Percentiles rank a stretch among this genome's conserved stretches.
phyloP scores from a whole-genome alignment of 2,329 filamentous ascomycete species.

The Botrytis porri region DNA sequence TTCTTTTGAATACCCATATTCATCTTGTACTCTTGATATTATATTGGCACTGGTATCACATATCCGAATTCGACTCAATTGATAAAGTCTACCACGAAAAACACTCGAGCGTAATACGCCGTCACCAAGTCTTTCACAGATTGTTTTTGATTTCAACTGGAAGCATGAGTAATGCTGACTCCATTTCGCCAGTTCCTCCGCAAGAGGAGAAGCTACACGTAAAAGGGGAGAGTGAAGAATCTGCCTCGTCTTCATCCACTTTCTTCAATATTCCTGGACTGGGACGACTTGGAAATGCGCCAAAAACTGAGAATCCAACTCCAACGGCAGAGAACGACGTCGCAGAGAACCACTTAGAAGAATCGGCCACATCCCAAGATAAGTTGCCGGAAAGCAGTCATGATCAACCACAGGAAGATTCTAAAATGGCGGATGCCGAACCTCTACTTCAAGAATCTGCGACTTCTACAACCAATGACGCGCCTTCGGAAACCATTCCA shows the following conservation, averaged over 20 bases:
- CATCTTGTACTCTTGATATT: background rate
- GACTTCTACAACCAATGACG: background rate
- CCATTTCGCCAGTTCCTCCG: background rate
- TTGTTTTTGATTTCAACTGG: background rate
- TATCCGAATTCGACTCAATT: background rate
- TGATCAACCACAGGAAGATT: background rate
- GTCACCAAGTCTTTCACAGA: background rate
- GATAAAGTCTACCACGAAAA: background rate
- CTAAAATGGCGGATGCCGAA: slow-evolving; percentile 4
- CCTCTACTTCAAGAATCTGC: slow-evolving; percentile 6
- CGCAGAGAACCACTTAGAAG: background rate
- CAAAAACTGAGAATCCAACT: slow-evolving; percentile 4
- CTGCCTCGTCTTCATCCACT: background rate
- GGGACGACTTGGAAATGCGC: slow-evolving; percentile 20
- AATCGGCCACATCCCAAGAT: background rate
- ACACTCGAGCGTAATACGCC: background rate
- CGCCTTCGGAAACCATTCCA: background rate
- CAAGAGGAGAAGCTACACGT: background rate
- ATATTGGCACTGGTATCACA: background rate
- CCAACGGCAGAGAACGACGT: background rate
- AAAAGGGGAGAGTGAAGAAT: background rate
- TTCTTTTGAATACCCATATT: background rate
- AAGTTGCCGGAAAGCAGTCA: background rate
- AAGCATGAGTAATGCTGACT: slow-evolving; percentile 11
- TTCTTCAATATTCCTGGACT: slow-evolving; percentile 21